Conservation (phyloP, 2,329 filamentous ascomycete species). For the Ceratocystis albifundus region DNA sequence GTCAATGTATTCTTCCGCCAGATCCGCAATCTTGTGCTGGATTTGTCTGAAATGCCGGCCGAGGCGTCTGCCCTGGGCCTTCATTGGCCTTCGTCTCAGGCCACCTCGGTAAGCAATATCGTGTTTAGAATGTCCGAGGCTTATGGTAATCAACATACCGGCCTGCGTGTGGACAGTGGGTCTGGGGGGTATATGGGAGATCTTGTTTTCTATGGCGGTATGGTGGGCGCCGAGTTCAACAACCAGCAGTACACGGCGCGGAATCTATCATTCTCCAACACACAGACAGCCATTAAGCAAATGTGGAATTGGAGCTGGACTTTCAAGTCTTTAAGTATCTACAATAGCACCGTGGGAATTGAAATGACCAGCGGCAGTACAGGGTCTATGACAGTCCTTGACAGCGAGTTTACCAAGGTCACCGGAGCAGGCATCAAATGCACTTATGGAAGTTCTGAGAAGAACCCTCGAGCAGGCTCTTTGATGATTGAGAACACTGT, state of each 20-base stretch:
- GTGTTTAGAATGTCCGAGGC: slow-evolving; percentile 41
- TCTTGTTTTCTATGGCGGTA: slow-evolving; percentile 58
- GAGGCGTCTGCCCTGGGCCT: slow-evolving; percentile 41
- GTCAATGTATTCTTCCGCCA: slow-evolving; percentile 52
- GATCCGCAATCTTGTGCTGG: slow-evolving; percentile 46
- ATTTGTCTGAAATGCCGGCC: slow-evolving; percentile 41
- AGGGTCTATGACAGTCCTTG: slow-evolving; percentile 63
- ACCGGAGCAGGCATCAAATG: slow-evolving; percentile 17
- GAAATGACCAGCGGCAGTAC: slow-evolving; percentile 55
- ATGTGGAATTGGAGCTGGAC: slow-evolving; percentile 70
- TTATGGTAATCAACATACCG: slow-evolving; percentile 40
- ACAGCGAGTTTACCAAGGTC: slow-evolving; percentile 49
- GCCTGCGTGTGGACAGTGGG: slow-evolving; percentile 53
- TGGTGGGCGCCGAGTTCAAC: slow-evolving; percentile 45
- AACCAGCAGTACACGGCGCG: slow-evolving; percentile 63
- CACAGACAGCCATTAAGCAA: slow-evolving; percentile 56
- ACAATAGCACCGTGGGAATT: slow-evolving; percentile 53
- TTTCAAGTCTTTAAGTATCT: slow-evolving; percentile 54
- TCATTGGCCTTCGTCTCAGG: slow-evolving; percentile 59
- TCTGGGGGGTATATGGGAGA: slow-evolving; percentile 58
- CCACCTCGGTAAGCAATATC: slow-evolving; percentile 48
- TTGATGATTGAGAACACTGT: slow-evolving; percentile 40
- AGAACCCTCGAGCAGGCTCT: slow-evolving; percentile 36
- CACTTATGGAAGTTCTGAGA: slow-evolving; percentile 51
- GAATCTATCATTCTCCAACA: slow-evolving; percentile 54